Base-by-base conservation (phyloP, 257 asterid genomes). In the Cruciata laevipes region DNA sequence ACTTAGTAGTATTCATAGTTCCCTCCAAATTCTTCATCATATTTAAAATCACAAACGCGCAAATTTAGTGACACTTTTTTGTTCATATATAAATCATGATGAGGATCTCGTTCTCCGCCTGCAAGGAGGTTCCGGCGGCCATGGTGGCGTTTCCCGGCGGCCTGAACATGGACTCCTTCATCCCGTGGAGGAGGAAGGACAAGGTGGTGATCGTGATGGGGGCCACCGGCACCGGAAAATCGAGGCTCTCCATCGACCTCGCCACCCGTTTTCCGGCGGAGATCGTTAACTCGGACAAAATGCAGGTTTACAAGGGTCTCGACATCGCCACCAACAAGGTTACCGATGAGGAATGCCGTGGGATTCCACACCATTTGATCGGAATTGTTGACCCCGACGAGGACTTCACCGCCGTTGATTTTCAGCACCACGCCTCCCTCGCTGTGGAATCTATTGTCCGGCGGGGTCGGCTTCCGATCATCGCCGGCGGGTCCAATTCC, bases 401-500 rank as follows among this genome's bases (percentile, higher is more conserved):
- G 4, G 89, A 85, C 2, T 92, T 84, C 84, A 70, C 83, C 16
- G 79, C 95, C 6, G 24, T 27, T 0, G 95, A 92, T 51, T 92
- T 92, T 68, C 83, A 80, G 20, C 56, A 35, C 33, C 91, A 75
- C 38, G 96, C 98, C 0, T 59, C 86, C 0, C 30, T 3, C 0
- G 87, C 87, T 1, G 77, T 83, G 0, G 87, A 78, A 0, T 74
- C 71, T 3, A 89, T 89, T 3, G 71, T 74, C 0, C 35, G 69
- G 61, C 66, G 81, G 68, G 89, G 89, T 0, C 71, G 73, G 53
- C 74, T 87, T 0, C 94, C 98, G 0, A 86, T 92, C 59, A 84
- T 92, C 31, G 96, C 95, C 20, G 98, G 97, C 0, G 97, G 97
- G 4, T 89, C 97, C 0, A 87, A 87, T 71, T 92, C 97, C 0